These are phyloP conservation scores for Dictyostelium discoideum DNA, from an alignment of 78 protist species.

Conservation along the genomic window DNA sequence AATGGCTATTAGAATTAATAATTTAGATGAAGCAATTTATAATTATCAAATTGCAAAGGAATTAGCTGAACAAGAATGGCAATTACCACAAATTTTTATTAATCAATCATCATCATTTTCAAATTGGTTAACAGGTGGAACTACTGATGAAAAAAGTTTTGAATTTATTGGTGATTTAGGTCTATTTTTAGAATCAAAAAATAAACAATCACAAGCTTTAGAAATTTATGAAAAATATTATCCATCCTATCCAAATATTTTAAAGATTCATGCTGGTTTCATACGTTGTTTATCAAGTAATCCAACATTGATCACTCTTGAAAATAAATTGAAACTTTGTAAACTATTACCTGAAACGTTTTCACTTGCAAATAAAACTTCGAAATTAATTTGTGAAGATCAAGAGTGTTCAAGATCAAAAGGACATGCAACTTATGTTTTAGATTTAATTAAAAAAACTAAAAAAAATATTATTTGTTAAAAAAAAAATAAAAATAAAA, in stretches of 20 bases:
- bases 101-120: neutral
- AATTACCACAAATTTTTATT: neutral
- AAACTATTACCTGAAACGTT: neutral
- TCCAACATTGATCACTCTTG: neutral
- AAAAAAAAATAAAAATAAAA: neutral
- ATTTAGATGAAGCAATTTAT: slow-evolving; percentile 2
- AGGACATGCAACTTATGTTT: slow-evolving; percentile 42
- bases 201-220: neutral
- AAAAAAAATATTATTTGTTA: neutral
- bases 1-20: neutral
- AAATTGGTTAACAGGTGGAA: neutral
- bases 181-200: slow-evolving; percentile 1
- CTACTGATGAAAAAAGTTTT: neutral
- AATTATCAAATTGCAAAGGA: neutral
- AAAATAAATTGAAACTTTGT: neutral
- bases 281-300: neutral
- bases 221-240: neutral
- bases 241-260: neutral
- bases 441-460: neutral
- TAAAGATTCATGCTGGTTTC: slow-evolving; percentile 15
- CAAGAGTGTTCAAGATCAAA: slow-evolving; percentile 15
- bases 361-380: neutral
- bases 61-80: neutral
- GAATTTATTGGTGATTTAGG: slow-evolving; percentile 60
- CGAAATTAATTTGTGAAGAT: neutral